phyloP scores from a whole-genome alignment of 176 grass and related monocot genomes.

The Alopecurus myosuroides region DNA sequence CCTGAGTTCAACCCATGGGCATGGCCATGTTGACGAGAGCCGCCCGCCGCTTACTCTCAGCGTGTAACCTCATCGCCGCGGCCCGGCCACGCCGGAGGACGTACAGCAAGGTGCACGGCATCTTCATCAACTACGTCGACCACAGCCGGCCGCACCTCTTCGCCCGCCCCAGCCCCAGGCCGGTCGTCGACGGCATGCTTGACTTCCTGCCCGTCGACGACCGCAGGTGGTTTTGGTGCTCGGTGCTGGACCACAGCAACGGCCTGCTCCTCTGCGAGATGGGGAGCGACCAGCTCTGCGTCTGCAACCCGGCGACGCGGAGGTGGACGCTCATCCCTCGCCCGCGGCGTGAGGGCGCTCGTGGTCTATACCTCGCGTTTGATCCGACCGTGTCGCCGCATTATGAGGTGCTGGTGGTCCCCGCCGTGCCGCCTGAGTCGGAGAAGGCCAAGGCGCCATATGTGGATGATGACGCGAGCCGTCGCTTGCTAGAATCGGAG shows the following conservation, averaged over 20 bases:
- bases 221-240: background rate
- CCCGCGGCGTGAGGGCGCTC: background rate
- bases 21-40: too few relatives aligned
- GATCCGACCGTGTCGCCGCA: background rate
- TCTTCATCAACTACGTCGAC: background rate
- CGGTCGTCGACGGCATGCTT: background rate
- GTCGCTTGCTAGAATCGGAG: background rate
- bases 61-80: background rate
- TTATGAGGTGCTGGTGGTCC: background rate
- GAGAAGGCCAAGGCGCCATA: background rate
- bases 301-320: background rate
- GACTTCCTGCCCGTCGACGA: background rate
- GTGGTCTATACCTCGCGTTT: background rate
- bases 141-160: background rate
- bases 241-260: background rate
- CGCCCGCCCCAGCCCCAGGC: background rate
- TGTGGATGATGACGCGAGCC: background rate
- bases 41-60: too few relatives aligned
- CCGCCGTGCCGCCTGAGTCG: background rate
- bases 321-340: background rate
- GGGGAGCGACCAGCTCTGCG: background rate
- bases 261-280: background rate
- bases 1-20: too few relatives aligned
- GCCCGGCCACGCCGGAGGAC: background rate
- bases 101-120: background rate